Conservation (phyloP, 139 green algal species). For the Coccomyxa sp. region DNA sequence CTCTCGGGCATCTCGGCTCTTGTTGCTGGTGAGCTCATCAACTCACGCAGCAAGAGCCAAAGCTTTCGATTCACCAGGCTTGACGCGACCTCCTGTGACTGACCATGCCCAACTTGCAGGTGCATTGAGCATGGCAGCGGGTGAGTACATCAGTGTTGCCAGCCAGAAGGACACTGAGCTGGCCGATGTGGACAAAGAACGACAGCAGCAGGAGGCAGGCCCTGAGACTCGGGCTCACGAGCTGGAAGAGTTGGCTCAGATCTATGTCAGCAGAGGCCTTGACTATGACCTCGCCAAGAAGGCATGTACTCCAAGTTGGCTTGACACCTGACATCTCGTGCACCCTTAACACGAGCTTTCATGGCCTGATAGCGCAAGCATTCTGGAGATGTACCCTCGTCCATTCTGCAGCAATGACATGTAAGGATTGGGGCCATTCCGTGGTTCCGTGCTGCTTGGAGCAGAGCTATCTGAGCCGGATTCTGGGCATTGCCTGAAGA, state of each 20-base stretch:
- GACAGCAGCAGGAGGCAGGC: conserved; percentile 55
- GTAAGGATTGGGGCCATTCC: background rate
- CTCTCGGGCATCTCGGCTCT: conserved; percentile 62
- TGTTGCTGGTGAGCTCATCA: conserved; percentile 31
- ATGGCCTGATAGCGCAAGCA: background rate
- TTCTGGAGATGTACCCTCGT: too few species aligned
- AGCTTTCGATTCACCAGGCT: too few species aligned
- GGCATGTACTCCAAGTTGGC: background rate
- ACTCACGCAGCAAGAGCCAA: background rate
- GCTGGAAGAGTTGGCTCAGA: conserved; percentile 71
- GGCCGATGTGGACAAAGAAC: conserved; percentile 83
- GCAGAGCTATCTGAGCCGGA: background rate
- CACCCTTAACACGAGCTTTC: background rate
- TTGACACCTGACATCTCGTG: background rate
- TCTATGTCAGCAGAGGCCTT: conserved; percentile 68
- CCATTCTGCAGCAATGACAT: background rate
- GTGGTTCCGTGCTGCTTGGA: too few species aligned
- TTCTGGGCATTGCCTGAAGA: too few species aligned
- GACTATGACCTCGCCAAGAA: conserved; percentile 48
- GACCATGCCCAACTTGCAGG: conserved; percentile 12
- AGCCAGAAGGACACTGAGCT: conserved; percentile 56
- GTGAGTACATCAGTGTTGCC: conserved; percentile 72
- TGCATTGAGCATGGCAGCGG: conserved; percentile 40
- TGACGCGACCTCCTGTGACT: background rate
- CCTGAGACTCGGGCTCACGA: conserved; percentile 48